A percentile compares a stretch with the other conserved stretches of the same genome.
Conservation (phyloP, 2,329 filamentous ascomycete genomes). For the Penicillium concentricum region DNA sequence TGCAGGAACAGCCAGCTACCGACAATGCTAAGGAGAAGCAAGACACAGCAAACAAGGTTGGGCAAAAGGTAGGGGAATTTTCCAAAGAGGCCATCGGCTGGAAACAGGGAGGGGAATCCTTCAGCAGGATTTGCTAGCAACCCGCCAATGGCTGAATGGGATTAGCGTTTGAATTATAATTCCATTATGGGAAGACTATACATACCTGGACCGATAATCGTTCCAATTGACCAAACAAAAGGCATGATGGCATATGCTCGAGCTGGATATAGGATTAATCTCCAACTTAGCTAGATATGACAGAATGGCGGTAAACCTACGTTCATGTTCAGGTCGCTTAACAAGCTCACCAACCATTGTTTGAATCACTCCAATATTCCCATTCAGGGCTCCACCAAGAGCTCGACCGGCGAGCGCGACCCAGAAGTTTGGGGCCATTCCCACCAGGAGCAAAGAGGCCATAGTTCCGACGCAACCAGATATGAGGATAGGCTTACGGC, state of each 20-base stretch:
- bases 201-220: constrained; percentile 71
- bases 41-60: constrained; percentile 75
- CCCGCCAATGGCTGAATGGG: constrained; percentile 69
- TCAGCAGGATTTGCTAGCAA: constrained; percentile 76
- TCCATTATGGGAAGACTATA: background rate
- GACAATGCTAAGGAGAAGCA: constrained; percentile 76
- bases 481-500: constrained; percentile 81
- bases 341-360: constrained; percentile 92
- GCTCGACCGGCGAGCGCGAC: constrained; percentile 73
- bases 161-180: constrained; percentile 11
- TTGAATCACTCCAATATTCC: constrained; percentile 87
- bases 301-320: constrained; percentile 50
- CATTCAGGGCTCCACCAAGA: constrained; percentile 79
- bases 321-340: constrained; percentile 79
- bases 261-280: constrained; percentile 49
- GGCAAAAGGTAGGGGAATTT: constrained; percentile 84
- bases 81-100: constrained; percentile 67
- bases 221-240: constrained; percentile 89
- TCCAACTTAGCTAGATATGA: background rate
- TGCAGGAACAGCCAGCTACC: constrained; percentile 78
- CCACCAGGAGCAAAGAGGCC: constrained; percentile 77
- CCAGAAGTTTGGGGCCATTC: constrained; percentile 80
- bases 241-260: constrained; percentile 90
- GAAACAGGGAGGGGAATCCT: constrained; percentile 71
- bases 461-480: constrained; percentile 80